A percentile compares a stretch with the other conserved stretches of the same genome.
phyloP scores from a whole-genome alignment of 2,329 filamentous ascomycete species.

The Fusarium keratoplasticum region DNA sequence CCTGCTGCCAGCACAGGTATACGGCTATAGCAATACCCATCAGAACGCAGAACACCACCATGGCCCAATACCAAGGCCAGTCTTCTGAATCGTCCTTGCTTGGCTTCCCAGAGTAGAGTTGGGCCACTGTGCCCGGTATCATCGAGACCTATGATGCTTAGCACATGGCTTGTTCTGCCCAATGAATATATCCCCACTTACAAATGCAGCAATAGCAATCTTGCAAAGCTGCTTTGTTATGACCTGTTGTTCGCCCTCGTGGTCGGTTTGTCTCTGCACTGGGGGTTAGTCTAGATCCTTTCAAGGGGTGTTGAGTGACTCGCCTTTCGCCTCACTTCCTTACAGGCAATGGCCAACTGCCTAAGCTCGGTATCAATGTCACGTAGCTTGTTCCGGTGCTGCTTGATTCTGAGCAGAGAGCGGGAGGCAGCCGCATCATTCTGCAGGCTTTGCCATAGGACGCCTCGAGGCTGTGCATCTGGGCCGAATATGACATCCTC shows the following conservation, averaged over 20 bases:
- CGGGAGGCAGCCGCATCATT: neutral
- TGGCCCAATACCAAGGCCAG: neutral
- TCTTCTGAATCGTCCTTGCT: neutral
- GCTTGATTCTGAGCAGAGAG: neutral
- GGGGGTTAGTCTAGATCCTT: neutral
- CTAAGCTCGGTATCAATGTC: no score
- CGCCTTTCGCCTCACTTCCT: no score
- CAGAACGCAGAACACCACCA: neutral
- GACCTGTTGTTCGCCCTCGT: neutral
- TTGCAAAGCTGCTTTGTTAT: neutral
- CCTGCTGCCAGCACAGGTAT: no score
- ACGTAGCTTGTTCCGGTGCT: no score
- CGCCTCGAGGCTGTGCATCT: slow-evolving; percentile 4
- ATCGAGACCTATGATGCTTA: neutral
- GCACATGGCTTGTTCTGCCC: neutral
- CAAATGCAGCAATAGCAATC: neutral
- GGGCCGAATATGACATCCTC: neutral
- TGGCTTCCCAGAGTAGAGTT: slow-evolving; percentile 8
- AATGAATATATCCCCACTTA: neutral
- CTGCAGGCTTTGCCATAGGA: slow-evolving; percentile 6
- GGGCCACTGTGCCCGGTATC: neutral
- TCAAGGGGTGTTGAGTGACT: rapidly evolving
- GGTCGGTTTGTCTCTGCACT: neutral
- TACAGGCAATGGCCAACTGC: no score
- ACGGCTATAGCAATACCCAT: no score